Evolutionary conservation across 805 yeast species (phyloP).

Genomic region (Wickerhamomyces bovis): DNA sequence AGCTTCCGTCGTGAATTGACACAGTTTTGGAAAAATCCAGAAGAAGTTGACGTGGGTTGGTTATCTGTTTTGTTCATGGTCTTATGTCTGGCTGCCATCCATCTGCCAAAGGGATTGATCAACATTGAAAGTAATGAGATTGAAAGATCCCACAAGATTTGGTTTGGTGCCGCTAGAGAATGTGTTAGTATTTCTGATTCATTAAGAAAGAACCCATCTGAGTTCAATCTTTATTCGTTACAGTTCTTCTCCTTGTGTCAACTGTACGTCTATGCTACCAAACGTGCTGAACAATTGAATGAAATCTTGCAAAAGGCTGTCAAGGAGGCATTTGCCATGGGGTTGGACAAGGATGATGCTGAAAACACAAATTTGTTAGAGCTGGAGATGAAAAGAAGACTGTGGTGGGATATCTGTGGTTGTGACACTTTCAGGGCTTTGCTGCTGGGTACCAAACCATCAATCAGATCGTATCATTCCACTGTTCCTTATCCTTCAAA

Average conservation of each 20-base stretch:
- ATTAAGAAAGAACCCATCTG: slow-evolving; percentile 7
- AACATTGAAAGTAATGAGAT: slow-evolving; percentile 20
- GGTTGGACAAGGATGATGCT: slow-evolving; percentile 21
- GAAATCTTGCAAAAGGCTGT: slow-evolving; percentile 19
- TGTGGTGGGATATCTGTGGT: slow-evolving; percentile 28
- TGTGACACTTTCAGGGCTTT: slow-evolving; percentile 24
- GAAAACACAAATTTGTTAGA: slow-evolving; percentile 21
- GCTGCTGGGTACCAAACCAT: slow-evolving; percentile 21
- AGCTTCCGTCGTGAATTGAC: slow-evolving; percentile 16
- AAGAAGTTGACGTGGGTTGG: slow-evolving; percentile 22
- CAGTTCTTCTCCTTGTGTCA: slow-evolving; percentile 25
- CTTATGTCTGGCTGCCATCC: slow-evolving; percentile 21
- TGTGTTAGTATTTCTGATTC: slow-evolving; percentile 18
- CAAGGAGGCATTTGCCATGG: slow-evolving; percentile 21
- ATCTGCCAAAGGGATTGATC: slow-evolving; percentile 23
- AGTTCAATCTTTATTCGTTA: slow-evolving; percentile 15
- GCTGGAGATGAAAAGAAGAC: slow-evolving; percentile 27
- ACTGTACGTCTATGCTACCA: slow-evolving; percentile 25
- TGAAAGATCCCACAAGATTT: slow-evolving; percentile 21
- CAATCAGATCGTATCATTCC: slow-evolving; percentile 18
- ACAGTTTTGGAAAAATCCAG: slow-evolving; percentile 17
- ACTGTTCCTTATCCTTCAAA: slow-evolving; percentile 29
- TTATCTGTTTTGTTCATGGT: slow-evolving; percentile 20
- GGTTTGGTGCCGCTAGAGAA: slow-evolving; percentile 24
- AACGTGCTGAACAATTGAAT: slow-evolving; percentile 21